A percentile compares a stretch with the other conserved stretches of the same genome.
Evolutionary conservation across 352 stramenopile species (phyloP).

Genomic region (Globisporangium alternatum): DNA sequence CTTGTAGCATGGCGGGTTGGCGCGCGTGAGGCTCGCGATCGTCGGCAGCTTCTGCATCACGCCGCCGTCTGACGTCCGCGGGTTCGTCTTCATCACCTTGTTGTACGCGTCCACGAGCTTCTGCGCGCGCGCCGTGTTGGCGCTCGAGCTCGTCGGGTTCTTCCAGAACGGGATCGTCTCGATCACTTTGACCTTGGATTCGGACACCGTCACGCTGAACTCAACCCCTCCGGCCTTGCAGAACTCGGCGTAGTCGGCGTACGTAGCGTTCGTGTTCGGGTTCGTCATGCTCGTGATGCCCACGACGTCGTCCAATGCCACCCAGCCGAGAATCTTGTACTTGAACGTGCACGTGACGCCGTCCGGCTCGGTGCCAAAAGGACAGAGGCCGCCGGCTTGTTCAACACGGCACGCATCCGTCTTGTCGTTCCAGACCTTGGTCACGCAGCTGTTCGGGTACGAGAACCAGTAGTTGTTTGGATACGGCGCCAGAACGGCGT

Average conservation of each 20-base stretch:
- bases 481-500: conserved; percentile 61
- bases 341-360: conserved; percentile 67
- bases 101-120: conserved; percentile 51
- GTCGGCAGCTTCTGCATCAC: conserved; percentile 48
- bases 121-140: conserved; percentile 43
- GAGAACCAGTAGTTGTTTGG: conserved; percentile 81
- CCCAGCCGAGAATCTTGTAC: conserved; percentile 68
- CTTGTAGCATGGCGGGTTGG: conserved; percentile 59
- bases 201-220: conserved; percentile 28
- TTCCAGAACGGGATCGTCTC: conserved; percentile 60
- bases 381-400: conserved; percentile 42
- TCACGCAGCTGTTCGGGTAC: conserved; percentile 64
- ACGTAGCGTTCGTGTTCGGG: conserved; percentile 28
- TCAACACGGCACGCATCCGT: conserved; percentile 33
- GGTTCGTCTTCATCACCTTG: conserved; percentile 25
- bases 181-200: neutral
- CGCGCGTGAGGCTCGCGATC: conserved; percentile 21
- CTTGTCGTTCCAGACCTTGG: conserved; percentile 38
- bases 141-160: conserved; percentile 38
- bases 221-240: conserved; percentile 55
- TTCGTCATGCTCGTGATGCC: conserved; percentile 64
- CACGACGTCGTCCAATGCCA: conserved; percentile 46
- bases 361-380: conserved; percentile 44
- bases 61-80: conserved; percentile 32
- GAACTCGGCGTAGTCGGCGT: conserved; percentile 68